Base-by-base conservation (phyloP, 768 basidiomycete species). In the Leccinum rimulosum region DNA sequence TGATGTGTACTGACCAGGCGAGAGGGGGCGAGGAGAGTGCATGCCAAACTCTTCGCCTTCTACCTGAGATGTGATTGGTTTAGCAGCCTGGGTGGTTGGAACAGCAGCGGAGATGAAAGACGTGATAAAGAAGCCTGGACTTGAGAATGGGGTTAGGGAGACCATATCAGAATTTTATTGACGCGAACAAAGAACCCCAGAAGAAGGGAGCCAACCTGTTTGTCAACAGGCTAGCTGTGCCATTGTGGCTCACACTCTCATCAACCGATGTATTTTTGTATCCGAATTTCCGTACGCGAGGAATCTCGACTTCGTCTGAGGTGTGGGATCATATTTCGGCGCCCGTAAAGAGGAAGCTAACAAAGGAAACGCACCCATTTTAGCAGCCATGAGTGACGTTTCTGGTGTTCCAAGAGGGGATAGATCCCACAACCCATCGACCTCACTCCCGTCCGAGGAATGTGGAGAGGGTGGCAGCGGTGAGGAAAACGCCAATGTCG, bases 221-320 rank as follows among this genome's bases (percentile, higher is more conserved):
- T 52, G 49, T 61, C 57, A 66, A 54, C 52, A 70, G 10, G 57
- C 56, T 52, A 43, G 54, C 55, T 38, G 53, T 57, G 48, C 57
- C 25, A 14, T 35, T 33, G 43, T 43, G 25, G 14, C 58, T 58
- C 30, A 56, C 19, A 22, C 53, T 35, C 43, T 30, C 61, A 55
- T 60, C 36, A 47, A 49, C 17, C 48, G 43, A 52, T 25, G 61
- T 59, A 54, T 60, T 68, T 58, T 56, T 64, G 48, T 73, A 52
- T 52, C 84, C 82, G 19, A 84, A 76, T 58, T 76, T 78, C 54
- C 77, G 76, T 10, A 74, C 70, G 9, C 84, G 79, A 4, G 87
- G 84, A 31, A 89, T 79, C 51, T 81, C 73, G 27, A 80, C 68
- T 52, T 80, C 81, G 40, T 84, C 84, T 86, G 50, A 47, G 19